phyloP scores from a whole-genome alignment of 768 basidiomycete genomes.

The Phaeotremella fagi region DNA sequence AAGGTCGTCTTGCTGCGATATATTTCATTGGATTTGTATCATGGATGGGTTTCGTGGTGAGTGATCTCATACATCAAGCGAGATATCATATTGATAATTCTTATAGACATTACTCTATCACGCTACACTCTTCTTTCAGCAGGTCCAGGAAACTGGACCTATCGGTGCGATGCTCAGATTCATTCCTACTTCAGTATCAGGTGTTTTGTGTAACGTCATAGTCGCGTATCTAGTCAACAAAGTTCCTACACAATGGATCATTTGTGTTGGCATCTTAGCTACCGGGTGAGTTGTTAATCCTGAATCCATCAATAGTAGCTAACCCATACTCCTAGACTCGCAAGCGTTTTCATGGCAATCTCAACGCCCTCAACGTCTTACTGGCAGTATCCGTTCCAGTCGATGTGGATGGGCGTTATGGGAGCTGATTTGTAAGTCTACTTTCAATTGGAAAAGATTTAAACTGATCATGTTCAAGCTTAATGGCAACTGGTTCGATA shows the following conservation, averaged over 20 bases:
- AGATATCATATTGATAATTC: neutral
- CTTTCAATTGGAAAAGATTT: neutral
- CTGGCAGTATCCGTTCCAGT: slow-evolving; percentile 31
- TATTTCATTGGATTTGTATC: slow-evolving; percentile 35
- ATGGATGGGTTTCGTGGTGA: slow-evolving; percentile 38
- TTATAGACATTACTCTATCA: slow-evolving; percentile 27
- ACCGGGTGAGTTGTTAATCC: slow-evolving; percentile 45
- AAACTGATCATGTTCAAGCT: slow-evolving; percentile 15
- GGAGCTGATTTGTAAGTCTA: slow-evolving; percentile 35
- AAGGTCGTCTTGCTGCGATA: slow-evolving; percentile 34
- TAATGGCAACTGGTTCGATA: slow-evolving; percentile 40
- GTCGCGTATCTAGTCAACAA: slow-evolving; percentile 38
- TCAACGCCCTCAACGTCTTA: slow-evolving; percentile 21
- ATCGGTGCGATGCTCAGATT: slow-evolving; percentile 30
- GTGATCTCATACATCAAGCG: slow-evolving; percentile 3
- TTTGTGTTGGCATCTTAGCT: slow-evolving; percentile 38
- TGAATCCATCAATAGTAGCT: too few species aligned
- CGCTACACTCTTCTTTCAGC: slow-evolving; percentile 32
- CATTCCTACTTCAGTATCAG: slow-evolving; percentile 33
- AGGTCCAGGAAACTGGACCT: slow-evolving; percentile 13
- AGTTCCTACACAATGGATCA: slow-evolving; percentile 42
- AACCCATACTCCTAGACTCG: too few species aligned
- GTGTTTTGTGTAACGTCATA: slow-evolving; percentile 39
- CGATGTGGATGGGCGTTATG: slow-evolving; percentile 31
- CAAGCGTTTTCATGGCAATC: slow-evolving; percentile 28